Evolutionary conservation across 2,329 filamentous ascomycete genomes (phyloP).

Genomic region (Delphinella strobiligena): DNA sequence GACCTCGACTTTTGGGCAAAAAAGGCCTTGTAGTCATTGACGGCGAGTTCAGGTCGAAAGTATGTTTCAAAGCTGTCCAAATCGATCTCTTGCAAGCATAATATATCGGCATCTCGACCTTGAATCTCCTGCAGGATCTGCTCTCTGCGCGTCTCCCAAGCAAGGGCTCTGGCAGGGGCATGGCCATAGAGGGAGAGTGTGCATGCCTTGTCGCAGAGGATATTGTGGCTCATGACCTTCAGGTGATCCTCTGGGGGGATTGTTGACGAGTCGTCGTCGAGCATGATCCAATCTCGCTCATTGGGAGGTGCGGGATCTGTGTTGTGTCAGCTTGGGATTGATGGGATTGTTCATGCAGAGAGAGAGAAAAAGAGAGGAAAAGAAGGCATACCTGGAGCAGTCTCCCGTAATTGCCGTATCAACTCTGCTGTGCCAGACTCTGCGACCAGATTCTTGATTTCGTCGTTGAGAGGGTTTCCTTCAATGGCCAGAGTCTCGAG

Average conservation of each 20-base stretch:
- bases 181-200: slow-evolving; percentile 81
- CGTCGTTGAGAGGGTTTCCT: slow-evolving; percentile 71
- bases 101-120: slow-evolving; percentile 70
- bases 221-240: slow-evolving; percentile 88
- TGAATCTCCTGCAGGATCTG: slow-evolving; percentile 75
- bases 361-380: no score
- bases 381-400: slow-evolving; percentile 63
- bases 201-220: slow-evolving; percentile 85
- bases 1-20: slow-evolving; percentile 86
- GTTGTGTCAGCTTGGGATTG: slow-evolving; percentile 13
- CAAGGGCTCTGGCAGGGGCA: slow-evolving; percentile 66
- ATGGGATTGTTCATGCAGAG: slow-evolving; percentile 8
- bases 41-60: slow-evolving; percentile 75
- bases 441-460: slow-evolving; percentile 69
- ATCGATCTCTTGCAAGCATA: slow-evolving; percentile 90
- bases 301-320: slow-evolving; percentile 66
- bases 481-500: slow-evolving; percentile 84
- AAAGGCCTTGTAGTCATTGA: slow-evolving; percentile 83
- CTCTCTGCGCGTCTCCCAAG: slow-evolving; percentile 77
- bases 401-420: slow-evolving; percentile 71
- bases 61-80: slow-evolving; percentile 84
- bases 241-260: slow-evolving; percentile 48
- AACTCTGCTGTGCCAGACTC: slow-evolving; percentile 79
- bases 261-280: slow-evolving; percentile 39
- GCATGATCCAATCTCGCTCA: slow-evolving; percentile 65